Percentiles rank a stretch among this genome's conserved stretches.
phyloP scores from a whole-genome alignment of 2,329 filamentous ascomycete genomes.

The Diplodia seriata region DNA sequence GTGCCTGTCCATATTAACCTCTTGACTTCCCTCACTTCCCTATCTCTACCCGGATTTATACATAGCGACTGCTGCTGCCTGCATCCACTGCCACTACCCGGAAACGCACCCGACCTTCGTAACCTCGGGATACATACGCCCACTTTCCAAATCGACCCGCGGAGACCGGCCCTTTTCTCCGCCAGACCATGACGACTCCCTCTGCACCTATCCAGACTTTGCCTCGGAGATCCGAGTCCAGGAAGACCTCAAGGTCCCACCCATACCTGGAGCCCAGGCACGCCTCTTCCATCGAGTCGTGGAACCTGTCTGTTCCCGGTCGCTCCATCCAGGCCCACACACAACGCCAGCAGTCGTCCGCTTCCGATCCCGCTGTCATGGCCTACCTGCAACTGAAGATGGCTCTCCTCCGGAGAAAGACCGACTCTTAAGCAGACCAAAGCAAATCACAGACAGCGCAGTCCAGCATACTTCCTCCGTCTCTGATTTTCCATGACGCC shows the following conservation, averaged over 20 bases:
- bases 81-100: neutral
- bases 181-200: constrained; percentile 66
- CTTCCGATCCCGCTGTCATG: constrained; percentile 30
- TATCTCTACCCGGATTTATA: neutral
- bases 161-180: neutral
- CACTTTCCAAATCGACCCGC: neutral
- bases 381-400: constrained; percentile 33
- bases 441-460: too few species aligned
- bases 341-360: constrained; percentile 15
- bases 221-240: neutral
- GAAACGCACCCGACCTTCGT: neutral
- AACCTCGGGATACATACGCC: neutral
- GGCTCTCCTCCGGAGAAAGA: constrained; percentile 30
- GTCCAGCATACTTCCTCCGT: neutral
- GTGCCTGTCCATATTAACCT: neutral
- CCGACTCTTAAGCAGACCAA: constrained; percentile 2
- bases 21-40: neutral
- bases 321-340: constrained; percentile 33
- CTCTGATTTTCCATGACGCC: neutral
- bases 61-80: constrained; percentile 1
- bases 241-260: neutral
- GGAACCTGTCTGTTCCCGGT: constrained; percentile 33
- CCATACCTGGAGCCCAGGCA: constrained; percentile 28
- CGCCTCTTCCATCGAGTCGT: constrained; percentile 33
- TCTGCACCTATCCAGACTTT: constrained; percentile 67